Conservation (phyloP, 805 yeast species). For the Saturnispora serradocipensis region DNA sequence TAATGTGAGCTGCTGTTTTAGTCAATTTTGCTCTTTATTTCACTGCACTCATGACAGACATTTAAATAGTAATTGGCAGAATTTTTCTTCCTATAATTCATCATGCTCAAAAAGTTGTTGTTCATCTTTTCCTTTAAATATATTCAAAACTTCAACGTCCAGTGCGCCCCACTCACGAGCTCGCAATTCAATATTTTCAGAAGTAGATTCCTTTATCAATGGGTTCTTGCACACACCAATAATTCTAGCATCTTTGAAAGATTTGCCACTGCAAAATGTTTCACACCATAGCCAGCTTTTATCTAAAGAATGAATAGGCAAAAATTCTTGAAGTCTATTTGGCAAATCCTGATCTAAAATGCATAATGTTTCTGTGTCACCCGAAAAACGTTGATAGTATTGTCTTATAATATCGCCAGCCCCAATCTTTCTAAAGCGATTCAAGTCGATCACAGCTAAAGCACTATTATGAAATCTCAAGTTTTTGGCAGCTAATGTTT, state of each 20-base stretch:
- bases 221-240: constrained; percentile 84
- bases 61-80: not conserved
- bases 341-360: constrained; percentile 90
- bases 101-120: not conserved
- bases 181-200: constrained; percentile 65
- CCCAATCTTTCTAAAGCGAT: constrained; percentile 47
- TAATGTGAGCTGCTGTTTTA: no score
- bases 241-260: constrained; percentile 55
- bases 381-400: constrained; percentile 75
- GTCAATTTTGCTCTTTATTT: no score
- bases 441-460: constrained; percentile 69
- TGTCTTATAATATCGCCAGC: constrained; percentile 78
- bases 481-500: constrained; percentile 44
- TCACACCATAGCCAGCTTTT: constrained; percentile 92
- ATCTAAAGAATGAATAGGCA: constrained; percentile 66
- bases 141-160: constrained; percentile 41
- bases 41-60: not conserved
- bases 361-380: constrained; percentile 69
- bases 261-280: constrained; percentile 75
- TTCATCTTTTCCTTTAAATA: not conserved
- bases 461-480: constrained; percentile 78
- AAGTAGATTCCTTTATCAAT: constrained; percentile 66
- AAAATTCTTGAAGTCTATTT: constrained; percentile 64
- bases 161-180: constrained; percentile 71
- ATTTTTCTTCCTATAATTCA: not conserved